Conservation (phyloP, 1,139 yeast genomes). For the Ogataea hybrid region DNA sequence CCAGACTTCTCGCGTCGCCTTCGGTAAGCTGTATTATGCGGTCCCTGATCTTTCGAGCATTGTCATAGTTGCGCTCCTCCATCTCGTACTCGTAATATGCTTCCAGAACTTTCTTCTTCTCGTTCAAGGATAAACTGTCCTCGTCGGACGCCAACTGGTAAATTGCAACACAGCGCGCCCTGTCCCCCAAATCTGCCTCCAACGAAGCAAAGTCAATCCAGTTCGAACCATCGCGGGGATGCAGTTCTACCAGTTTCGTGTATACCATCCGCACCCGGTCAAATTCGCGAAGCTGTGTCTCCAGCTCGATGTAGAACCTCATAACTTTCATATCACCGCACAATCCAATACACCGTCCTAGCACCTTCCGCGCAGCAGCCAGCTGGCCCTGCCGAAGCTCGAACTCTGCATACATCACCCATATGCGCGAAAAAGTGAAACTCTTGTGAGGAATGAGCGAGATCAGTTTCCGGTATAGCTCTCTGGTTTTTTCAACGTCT, state of each 20-base stretch:
- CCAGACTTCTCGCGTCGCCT: conserved; percentile 52
- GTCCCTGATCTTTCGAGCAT: conserved; percentile 55
- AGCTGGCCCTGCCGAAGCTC: conserved; percentile 61
- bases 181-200: conserved; percentile 70
- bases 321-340: conserved; percentile 61
- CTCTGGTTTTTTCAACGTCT: conserved; percentile 47
- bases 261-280: conserved; percentile 75
- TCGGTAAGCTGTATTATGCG: conserved; percentile 37
- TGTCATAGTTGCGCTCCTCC: conserved; percentile 55
- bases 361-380: conserved; percentile 57
- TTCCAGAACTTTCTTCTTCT: conserved; percentile 40
- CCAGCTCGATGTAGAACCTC: conserved; percentile 60
- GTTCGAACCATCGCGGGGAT: conserved; percentile 41
- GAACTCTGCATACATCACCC: conserved; percentile 73
- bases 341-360: conserved; percentile 72
- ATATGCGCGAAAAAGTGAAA: conserved; percentile 69
- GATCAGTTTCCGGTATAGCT: conserved; percentile 49
- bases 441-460: conserved; percentile 52
- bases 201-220: conserved; percentile 66
- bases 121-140: conserved; percentile 23
- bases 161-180: conserved; percentile 62
- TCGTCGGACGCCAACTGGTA: conserved; percentile 51
- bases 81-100: conserved; percentile 57
- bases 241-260: conserved; percentile 61
- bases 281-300: conserved; percentile 60